Conservation (phyloP, 139 green algal genomes). For the Chlamydomonas urium region DNA sequence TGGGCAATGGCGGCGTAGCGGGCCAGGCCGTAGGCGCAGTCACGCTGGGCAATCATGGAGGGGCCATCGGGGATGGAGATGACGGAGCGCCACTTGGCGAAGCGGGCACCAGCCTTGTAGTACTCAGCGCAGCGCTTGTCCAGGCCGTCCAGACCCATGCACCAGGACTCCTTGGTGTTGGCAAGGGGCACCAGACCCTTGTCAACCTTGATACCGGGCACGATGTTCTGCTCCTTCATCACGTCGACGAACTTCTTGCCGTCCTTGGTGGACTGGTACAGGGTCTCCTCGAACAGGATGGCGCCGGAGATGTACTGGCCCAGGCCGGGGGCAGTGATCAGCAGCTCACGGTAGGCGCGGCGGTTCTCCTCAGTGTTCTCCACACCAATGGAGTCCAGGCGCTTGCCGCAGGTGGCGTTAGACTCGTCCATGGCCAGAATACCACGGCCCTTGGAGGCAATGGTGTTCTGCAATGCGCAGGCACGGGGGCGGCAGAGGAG, state of each 20-base stretch:
- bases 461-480: constrained; percentile 59
- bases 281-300: constrained; percentile 99
- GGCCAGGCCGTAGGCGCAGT: constrained; percentile 95
- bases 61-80: constrained; percentile 85
- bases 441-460: constrained; percentile 80
- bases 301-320: constrained; percentile 84
- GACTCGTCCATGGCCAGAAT: constrained; percentile 99
- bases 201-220: constrained; percentile 95
- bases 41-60: constrained; percentile 72
- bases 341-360: constrained; percentile 92
- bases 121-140: constrained; percentile 87
- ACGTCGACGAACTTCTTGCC: constrained; percentile 85
- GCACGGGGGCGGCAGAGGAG: not conserved
- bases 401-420: constrained; percentile 95
- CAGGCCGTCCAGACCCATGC: constrained; percentile 94
- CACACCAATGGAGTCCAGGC: constrained; percentile 94
- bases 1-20: constrained; percentile 96
- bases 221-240: constrained; percentile 56
- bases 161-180: constrained; percentile 91
- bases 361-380: constrained; percentile 99
- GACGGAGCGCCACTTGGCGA: constrained; percentile 95
- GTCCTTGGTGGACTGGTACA: constrained; percentile 83
- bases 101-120: constrained; percentile 97
- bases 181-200: constrained; percentile 92
- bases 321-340: constrained; percentile 86